Base-by-base conservation (phyloP, 495 filamentous ascomycete species). In the Wilcoxina mikolae region DNA sequence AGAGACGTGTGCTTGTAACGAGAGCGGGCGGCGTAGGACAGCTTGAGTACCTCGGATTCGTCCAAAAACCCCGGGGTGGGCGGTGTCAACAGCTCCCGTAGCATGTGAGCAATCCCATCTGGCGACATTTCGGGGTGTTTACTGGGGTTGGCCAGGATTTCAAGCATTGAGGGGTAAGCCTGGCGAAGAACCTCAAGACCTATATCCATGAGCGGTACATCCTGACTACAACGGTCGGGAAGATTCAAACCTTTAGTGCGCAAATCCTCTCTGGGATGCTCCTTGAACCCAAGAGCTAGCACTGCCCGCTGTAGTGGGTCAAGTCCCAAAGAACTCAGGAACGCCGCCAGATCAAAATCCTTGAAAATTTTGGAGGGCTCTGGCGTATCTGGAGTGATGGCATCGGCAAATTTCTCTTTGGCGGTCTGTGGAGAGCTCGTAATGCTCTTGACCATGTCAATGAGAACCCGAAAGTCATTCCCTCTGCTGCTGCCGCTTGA, bases 251-350 rank as follows among this genome's bases (percentile, higher is more conserved):
- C 90, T 78, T 95, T 95, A 15, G 78, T 82, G 60, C 85, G 83
- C 48, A 96, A 71, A 68, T 95, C 89, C 45, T 77, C 69, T 61
- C 83, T 86, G 53, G 76, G 75, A 5, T 79, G 82, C 29, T 80
- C 78, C 68, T 89, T 91, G 64, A 93, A 93, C 3, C 90, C 87
- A 44, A 94, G 71, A 24, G 87, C 87, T 41, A 99, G 74, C n/a
- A 90, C 74, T 17, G 85, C 83, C 73, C 93, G 94, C 61, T 87
- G 76, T 15, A 95, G 62, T 7, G 87, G 79, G 68, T 94, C 86
- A 29, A 99, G 74, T 57, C 87, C 83, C 73, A 96, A 95, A 65
- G 95, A 87, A 50, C 88, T 83, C 73, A 95, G 77, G 61, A 99
- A 96, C 3, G 81, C 85, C 3, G 85, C 83, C 10, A 96, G 74